Conservation (phyloP, 106 monocot genomes). For the Acorus calamus region DNA sequence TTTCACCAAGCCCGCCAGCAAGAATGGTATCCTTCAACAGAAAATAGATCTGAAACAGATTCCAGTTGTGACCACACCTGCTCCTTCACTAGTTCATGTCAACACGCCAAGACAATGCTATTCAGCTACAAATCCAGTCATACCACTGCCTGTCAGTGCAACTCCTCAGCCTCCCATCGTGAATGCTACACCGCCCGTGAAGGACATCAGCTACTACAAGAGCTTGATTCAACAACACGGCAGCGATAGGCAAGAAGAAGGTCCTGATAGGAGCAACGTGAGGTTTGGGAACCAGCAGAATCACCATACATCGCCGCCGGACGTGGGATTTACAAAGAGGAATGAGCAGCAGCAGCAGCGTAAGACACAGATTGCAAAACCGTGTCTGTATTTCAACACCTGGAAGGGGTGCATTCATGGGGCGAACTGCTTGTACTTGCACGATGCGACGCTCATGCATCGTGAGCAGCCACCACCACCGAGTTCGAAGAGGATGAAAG, state of each 20-base stretch:
- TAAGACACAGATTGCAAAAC: constrained; percentile 31
- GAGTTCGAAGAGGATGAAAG: constrained; percentile 53
- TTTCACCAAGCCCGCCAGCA: constrained; percentile 16
- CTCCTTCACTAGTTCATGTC: background rate
- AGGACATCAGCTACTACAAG: constrained; percentile 51
- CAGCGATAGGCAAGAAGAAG: constrained; percentile 31
- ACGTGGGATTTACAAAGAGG: background rate
- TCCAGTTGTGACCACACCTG: background rate
- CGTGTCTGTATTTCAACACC: constrained; percentile 66
- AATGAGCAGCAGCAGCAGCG: constrained; percentile 4
- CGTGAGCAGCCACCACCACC: constrained; percentile 11
- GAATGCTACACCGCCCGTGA: constrained; percentile 1
- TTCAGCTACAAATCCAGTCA: background rate
- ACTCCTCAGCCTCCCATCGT: background rate
- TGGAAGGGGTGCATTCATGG: constrained; percentile 68
- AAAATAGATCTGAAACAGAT: background rate
- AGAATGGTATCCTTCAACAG: background rate
- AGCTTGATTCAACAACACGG: constrained; percentile 74
- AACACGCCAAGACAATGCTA: background rate
- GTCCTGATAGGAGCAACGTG: constrained; percentile 6
- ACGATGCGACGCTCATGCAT: constrained; percentile 34
- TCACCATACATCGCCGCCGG: background rate
- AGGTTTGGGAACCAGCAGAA: constrained; percentile 7
- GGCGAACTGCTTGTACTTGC: constrained; percentile 50
- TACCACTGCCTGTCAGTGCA: background rate